Evolutionary conservation across 352 stramenopile species (phyloP), one percentile per base, ranked within the genome.

Genomic region (Pythium guiyangense): DNA sequence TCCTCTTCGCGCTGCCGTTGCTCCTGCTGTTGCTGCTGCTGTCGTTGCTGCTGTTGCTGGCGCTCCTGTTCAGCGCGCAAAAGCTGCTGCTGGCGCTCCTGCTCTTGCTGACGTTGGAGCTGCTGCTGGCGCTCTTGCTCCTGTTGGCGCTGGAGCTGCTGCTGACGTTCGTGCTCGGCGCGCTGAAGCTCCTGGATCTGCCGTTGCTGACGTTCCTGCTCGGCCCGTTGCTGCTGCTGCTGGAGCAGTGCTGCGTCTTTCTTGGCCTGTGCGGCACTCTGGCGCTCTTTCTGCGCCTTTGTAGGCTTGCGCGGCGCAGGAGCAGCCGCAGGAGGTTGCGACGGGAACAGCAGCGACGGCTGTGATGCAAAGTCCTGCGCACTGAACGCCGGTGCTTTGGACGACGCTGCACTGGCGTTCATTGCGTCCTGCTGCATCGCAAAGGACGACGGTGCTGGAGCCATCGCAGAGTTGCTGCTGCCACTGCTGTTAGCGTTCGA

Each of bases 1-100:
- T 69, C 55, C 39, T 69, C 58, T 29, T 69, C 54, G 18, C 66
- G 67, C 27, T 66, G 56, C 43, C 67, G 67, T 26, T 57, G 49
- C 20, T 63, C 47, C 26, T 57, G 51, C 31, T 64, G 42, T 8
- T 50, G 49, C n/a, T 60, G 27, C 29, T 56, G 62, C 8, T 66
- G 57, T 35, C 67, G 65, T 27, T 62, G 54, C 8, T 62, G 49
- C 12, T 52, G 53, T 6, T 18, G 8, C 40, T 51, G 37, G 5
- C 42, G 39, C 26, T 55, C 48, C 55, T 61, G 26, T 26, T 52
- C 47, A 11, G 26, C 47, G 15, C 42, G 42, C 20, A 12, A 22
- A 1, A 34, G 44, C 11, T 49, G 45, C 22, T 35, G 45, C 25
- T 50, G 45, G 2, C 45, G 44, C 20, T 60, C 44, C 44, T 60